Evolutionary conservation across 768 basidiomycete genomes (phyloP), one percentile per base, ranked within the genome.

Genomic region (Asterophora parasitica): DNA sequence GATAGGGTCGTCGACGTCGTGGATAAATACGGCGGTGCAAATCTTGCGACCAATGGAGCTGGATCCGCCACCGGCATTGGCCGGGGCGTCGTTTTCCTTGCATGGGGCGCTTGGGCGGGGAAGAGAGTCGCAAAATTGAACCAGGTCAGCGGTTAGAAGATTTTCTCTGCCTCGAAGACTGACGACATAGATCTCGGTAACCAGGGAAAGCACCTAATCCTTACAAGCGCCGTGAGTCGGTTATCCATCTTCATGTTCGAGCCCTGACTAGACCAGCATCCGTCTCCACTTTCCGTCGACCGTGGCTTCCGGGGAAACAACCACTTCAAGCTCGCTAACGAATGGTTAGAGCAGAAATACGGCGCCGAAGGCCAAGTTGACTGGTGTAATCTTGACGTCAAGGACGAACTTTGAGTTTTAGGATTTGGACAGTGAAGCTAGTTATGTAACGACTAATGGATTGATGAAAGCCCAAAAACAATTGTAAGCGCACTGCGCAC

Each of bases 71-170:
- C 61, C 50, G 85, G 83, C 20, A 61, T 77, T 45, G 82, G 86
- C 50, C 79, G 84, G 4, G 89, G 92, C 12, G 69, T 76, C 38
- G 74, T 75, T 17, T 93, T 97, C 63, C 76, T 97, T 58, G 89
- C 89, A 6, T 96, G 93, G 92, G 93, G 94, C 7, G 75, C 80
- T 7, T 86, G 83, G 74, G 94, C 94, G 16, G 80, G 76, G 48
- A 91, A 93, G 68, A 77, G 90, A 58, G 86, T 90, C 46, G 77
- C 80, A 46, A 84, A 83, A 60, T 69, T 94, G 30, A 79, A 81
- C 66, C 80, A 81, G 73, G 91, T 88, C 35, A 54, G 71, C 31
- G 19, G 16, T 15, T 19, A 16, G 3, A 23, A 23, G 23, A 23
- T 23, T 23, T 38, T 30, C 33, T 7, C 46, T 31, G 33, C 16